Evolutionary conservation across 306 rosid species (phyloP).

Genomic region (Oemleria cerasiformis): DNA sequence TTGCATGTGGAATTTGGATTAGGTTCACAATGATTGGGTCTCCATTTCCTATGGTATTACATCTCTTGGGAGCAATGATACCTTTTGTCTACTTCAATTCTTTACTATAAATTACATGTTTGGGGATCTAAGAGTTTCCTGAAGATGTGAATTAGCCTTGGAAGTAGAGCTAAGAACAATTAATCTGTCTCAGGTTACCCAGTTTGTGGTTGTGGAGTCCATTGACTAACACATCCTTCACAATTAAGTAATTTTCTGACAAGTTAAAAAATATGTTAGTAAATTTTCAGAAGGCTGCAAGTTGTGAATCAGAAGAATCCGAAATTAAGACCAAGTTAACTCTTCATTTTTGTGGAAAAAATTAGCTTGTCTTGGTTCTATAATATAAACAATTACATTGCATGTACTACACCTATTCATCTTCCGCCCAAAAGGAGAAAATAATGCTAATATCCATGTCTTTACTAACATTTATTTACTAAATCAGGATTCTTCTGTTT

Average conservation of each 20-base stretch:
- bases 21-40: too few relatives aligned
- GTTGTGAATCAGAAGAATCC: neutral
- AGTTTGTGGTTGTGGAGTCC: neutral
- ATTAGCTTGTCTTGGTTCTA: slow-evolving; percentile 13
- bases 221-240: neutral
- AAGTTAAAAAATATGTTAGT: neutral
- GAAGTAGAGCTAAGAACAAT: slow-evolving; percentile 8
- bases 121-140: neutral
- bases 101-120: neutral
- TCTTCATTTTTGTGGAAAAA: neutral
- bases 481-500: slow-evolving; percentile 61
- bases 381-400: neutral
- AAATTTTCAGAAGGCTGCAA: neutral
- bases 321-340: neutral
- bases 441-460: neutral
- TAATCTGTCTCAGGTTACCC: neutral
- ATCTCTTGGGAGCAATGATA: neutral
- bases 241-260: neutral
- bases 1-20: too few relatives aligned
- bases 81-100: neutral
- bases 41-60: neutral
- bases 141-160: neutral
- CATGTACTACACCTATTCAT: too few relatives aligned
- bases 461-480: slow-evolving; percentile 23
- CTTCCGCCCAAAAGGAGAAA: neutral